A percentile compares a stretch with the other conserved stretches of the same genome.
phyloP scores from a whole-genome alignment of 2,329 filamentous ascomycete species.

The Penicillium sp. region DNA sequence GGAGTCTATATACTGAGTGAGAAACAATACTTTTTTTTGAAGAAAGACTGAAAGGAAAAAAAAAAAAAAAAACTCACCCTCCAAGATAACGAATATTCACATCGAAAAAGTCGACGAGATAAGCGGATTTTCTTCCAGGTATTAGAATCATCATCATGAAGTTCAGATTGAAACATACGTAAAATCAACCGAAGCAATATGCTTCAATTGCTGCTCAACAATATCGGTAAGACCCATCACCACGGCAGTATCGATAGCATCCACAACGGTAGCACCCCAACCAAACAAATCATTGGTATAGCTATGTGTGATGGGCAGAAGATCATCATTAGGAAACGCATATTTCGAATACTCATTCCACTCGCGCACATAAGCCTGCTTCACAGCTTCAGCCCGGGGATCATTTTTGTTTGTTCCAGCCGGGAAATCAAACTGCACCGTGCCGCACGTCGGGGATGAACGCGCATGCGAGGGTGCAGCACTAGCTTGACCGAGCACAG shows the following conservation, averaged over 20 bases:
- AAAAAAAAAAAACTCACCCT: slow-evolving; percentile 8
- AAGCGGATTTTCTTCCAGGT: slow-evolving; percentile 9
- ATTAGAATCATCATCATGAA: background rate
- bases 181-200: slow-evolving; percentile 22
- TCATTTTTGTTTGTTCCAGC: slow-evolving; percentile 18
- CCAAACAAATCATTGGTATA: slow-evolving; percentile 21
- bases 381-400: slow-evolving; percentile 19
- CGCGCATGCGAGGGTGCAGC: slow-evolving; percentile 2
- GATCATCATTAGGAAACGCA: slow-evolving; percentile 21
- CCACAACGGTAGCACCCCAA: slow-evolving; percentile 23
- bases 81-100: slow-evolving; percentile 24
- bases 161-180: slow-evolving; percentile 10
- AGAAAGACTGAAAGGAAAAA: background rate
- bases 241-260: slow-evolving; percentile 25
- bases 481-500: background rate
- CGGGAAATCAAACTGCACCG: slow-evolving; percentile 20
- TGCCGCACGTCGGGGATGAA: slow-evolving; percentile 10
- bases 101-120: slow-evolving; percentile 22
- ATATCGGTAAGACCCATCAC: slow-evolving; percentile 26
- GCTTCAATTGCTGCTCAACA: slow-evolving; percentile 21
- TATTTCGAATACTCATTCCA: slow-evolving; percentile 24
- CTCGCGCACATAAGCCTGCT: slow-evolving; percentile 18
- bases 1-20: slow-evolving; percentile 8
- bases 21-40: too few relatives aligned
- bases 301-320: slow-evolving; percentile 17